phyloP scores from a whole-genome alignment of 1,284 basidiomycete genomes.

The Apiotrichum veenhuisii region DNA sequence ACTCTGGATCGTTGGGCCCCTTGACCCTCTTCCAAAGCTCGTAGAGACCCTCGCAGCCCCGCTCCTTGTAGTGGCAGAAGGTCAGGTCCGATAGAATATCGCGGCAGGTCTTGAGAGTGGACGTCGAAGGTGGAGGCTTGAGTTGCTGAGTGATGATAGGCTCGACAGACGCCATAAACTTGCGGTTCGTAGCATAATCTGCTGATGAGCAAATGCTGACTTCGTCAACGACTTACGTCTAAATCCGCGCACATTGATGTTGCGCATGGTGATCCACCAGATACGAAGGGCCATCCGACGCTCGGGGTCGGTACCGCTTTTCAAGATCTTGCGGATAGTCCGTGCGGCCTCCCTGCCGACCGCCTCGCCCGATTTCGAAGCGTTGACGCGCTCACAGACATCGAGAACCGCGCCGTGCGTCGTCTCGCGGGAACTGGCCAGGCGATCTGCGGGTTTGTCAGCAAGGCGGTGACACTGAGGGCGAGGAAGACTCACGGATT shows the following conservation, averaged over 20 bases:
- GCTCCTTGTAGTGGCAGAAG: conserved; percentile 37
- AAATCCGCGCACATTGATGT: conserved; percentile 33
- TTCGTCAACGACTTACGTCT: conserved; percentile 28
- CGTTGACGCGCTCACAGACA: conserved; percentile 45
- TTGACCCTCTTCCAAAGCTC: conserved; percentile 48
- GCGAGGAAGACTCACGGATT: conserved; percentile 31
- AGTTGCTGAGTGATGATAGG: conserved; percentile 12
- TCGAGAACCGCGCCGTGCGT: conserved; percentile 36
- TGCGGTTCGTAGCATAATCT: conserved; percentile 42
- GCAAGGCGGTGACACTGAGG: neutral
- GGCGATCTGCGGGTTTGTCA: conserved; percentile 21
- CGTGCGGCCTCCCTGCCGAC: conserved; percentile 45
- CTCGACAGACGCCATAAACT: conserved; percentile 39
- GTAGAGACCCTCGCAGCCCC: conserved; percentile 39
- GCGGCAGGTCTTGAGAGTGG: conserved; percentile 5
- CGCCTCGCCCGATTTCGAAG: conserved; percentile 35
- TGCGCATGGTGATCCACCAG: conserved; percentile 46
- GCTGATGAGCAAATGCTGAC: neutral
- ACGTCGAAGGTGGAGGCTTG: conserved; percentile 4
- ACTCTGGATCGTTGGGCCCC: conserved; percentile 41
- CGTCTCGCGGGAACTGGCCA: conserved; percentile 32
- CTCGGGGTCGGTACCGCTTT: conserved; percentile 40
- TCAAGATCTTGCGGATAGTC: conserved; percentile 46
- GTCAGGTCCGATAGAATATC: conserved; percentile 42
- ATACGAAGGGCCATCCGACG: conserved; percentile 41